Conservation (phyloP, 2,329 filamentous ascomycete species). For the Diaporthe ampelina region DNA sequence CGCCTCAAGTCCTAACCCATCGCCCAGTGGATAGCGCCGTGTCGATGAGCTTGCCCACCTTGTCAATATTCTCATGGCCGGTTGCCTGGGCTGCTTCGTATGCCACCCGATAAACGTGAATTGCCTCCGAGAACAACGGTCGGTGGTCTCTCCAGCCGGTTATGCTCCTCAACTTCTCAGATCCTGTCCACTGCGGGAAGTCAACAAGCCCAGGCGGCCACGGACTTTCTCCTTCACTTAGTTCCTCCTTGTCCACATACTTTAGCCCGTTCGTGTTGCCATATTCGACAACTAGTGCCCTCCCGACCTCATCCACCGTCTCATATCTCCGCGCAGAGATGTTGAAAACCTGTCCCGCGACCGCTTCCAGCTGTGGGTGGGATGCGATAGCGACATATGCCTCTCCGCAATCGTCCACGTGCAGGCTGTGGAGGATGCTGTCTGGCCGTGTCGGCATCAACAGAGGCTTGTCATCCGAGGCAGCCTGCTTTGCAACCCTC, state of each 20-base stretch:
- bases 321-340: conserved; percentile 61
- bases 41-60: conserved; percentile 3
- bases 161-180: conserved; percentile 55
- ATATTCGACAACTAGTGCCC: conserved; percentile 57
- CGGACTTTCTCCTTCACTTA: conserved; percentile 24
- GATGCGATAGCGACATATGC: conserved; percentile 61
- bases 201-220: conserved; percentile 49
- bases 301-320: conserved; percentile 55
- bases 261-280: conserved; percentile 50
- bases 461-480: conserved; percentile 45
- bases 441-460: conserved; percentile 52
- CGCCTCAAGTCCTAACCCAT: background rate
- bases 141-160: conserved; percentile 58
- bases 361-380: conserved; percentile 48
- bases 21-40: background rate
- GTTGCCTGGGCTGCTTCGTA: conserved; percentile 53
- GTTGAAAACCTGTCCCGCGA: conserved; percentile 60
- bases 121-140: conserved; percentile 53
- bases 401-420: conserved; percentile 64
- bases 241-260: conserved; percentile 45
- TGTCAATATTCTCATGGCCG: conserved; percentile 32
- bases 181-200: conserved; percentile 59
- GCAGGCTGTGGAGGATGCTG: conserved; percentile 60
- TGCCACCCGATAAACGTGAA: conserved; percentile 54
- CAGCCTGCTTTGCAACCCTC: conserved; percentile 47